These are phyloP conservation scores for Neodidymelliopsis sp. DNA, from an alignment of 2,329 filamentous ascomycete genomes.

Conservation along the genomic window DNA sequence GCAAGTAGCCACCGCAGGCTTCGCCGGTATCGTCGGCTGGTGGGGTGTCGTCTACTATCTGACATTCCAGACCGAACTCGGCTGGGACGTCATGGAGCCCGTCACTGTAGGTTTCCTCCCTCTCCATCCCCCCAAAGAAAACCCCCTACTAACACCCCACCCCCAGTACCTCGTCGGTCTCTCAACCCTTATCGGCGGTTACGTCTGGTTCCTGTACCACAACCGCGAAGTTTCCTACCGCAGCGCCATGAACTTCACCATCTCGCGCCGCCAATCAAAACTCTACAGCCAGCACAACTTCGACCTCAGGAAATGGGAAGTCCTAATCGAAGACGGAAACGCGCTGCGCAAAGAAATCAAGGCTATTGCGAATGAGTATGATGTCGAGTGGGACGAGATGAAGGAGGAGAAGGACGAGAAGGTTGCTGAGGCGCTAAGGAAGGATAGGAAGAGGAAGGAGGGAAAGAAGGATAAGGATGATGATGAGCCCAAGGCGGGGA, in stretches of 20 bases:
- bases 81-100: constrained; percentile 92
- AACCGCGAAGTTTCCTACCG: constrained; percentile 89
- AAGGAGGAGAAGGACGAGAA: constrained; percentile 73
- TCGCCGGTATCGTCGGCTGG: constrained; percentile 76
- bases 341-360: constrained; percentile 79
- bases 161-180: constrained; percentile 78
- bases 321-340: constrained; percentile 81
- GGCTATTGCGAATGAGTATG: constrained; percentile 82
- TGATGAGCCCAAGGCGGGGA: constrained; percentile 21
- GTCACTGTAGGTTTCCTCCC: constrained; percentile 65
- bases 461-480: constrained; percentile 47
- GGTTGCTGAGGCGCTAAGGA: constrained; percentile 61
- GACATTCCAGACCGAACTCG: constrained; percentile 74
- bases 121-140: not conserved
- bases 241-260: constrained; percentile 85
- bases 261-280: constrained; percentile 76
- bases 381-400: constrained; percentile 86
- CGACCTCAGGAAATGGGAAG: constrained; percentile 78
- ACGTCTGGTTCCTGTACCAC: constrained; percentile 93
- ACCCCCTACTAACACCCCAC: not conserved
- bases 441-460: constrained; percentile 54
- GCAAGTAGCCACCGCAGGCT: constrained; percentile 79
- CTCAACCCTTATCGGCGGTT: constrained; percentile 84
- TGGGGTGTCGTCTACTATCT: constrained; percentile 80
- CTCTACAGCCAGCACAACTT: constrained; percentile 81